Conservation (phyloP, 805 yeast genomes). For the Wickerhamiella brachini region DNA sequence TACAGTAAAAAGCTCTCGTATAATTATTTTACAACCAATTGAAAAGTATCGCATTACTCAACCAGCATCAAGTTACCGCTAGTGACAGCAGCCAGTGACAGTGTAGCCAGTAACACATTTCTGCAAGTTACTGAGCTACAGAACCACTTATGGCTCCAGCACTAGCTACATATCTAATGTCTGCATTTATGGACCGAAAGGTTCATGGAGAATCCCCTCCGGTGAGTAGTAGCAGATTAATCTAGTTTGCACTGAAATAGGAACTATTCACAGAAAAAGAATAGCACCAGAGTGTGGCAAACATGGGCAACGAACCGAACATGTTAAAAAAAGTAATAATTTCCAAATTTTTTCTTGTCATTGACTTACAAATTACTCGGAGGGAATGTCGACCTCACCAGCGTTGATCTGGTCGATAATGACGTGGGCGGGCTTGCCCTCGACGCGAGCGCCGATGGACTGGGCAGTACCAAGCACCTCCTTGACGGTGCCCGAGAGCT, state of each 20-base stretch:
- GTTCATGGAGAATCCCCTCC: slow-evolving; percentile 6
- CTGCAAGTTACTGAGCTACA: no score
- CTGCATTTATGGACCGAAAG: slow-evolving; percentile 8
- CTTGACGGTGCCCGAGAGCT: slow-evolving; percentile 90
- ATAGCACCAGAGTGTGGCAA: slow-evolving; percentile 90
- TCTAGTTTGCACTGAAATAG: slow-evolving; percentile 13
- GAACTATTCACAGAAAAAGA: slow-evolving; percentile 3
- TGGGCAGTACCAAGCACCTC: slow-evolving; percentile 99
- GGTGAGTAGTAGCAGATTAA: slow-evolving; percentile 10
- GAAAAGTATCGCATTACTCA: no score
- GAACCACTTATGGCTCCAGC: no score
- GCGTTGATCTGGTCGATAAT: slow-evolving; percentile 95
- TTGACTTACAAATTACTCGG: slow-evolving; percentile 18
- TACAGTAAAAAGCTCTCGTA: no score
- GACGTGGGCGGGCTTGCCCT: slow-evolving; percentile 98
- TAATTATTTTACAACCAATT: no score
- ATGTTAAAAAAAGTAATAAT: slow-evolving; percentile 5
- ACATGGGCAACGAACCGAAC: slow-evolving; percentile 25
- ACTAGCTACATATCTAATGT: no score
- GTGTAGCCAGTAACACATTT: no score
- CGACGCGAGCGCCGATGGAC: slow-evolving; percentile 98
- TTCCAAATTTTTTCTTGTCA: slow-evolving; percentile 4
- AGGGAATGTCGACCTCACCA: slow-evolving; percentile 76
- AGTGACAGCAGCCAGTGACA: no score
- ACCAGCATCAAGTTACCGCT: no score